These are phyloP conservation scores for Coemansia sp. DNA, from an alignment of 192 early-diverging fungal genomes.

Conservation along the genomic window DNA sequence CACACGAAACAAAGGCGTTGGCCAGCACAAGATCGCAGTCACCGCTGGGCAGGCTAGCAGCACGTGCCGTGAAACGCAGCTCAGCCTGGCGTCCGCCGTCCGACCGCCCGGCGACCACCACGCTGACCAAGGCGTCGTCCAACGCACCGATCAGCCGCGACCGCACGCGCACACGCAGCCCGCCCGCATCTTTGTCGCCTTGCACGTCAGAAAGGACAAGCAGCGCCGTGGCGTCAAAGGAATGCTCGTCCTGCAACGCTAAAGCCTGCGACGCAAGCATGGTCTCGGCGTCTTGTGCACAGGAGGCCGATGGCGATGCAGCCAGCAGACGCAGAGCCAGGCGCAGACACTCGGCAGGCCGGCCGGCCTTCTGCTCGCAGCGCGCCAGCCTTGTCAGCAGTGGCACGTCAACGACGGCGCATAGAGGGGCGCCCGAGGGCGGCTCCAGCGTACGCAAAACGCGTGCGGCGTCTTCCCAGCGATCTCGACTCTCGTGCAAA, in stretches of 20 bases:
- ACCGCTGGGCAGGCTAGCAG: conserved; percentile 11
- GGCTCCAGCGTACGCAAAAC: conserved; percentile 31
- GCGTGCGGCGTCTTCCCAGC: conserved; percentile 29
- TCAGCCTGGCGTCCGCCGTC: conserved; percentile 21
- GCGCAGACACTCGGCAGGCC: conserved; percentile 12
- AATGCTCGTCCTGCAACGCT: neutral
- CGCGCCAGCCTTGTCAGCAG: conserved; percentile 29
- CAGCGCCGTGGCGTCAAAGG: neutral
- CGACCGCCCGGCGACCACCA: conserved; percentile 9
- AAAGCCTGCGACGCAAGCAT: conserved; percentile 21
- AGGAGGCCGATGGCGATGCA: conserved; percentile 8
- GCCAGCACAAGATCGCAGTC: conserved; percentile 10
- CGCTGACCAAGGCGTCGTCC: conserved; percentile 13
- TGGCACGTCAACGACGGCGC: conserved; percentile 22
- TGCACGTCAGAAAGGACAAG: neutral
- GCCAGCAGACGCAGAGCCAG: conserved; percentile 24
- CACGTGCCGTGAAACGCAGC: conserved; percentile 9
- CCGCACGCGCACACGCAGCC: conserved; percentile 3
- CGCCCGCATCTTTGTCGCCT: conserved; percentile 5
- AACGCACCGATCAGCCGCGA: conserved; percentile 10
- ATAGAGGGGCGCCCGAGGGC: neutral
- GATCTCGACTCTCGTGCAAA: conserved; percentile 28
- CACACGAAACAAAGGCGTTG: conserved; percentile 25
- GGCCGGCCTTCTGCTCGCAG: conserved; percentile 34
- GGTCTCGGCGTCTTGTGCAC: conserved; percentile 9